These are phyloP conservation scores for Lasiodiplodia sp. DNA, from an alignment of 2,329 filamentous ascomycete genomes.

Conservation along the genomic window DNA sequence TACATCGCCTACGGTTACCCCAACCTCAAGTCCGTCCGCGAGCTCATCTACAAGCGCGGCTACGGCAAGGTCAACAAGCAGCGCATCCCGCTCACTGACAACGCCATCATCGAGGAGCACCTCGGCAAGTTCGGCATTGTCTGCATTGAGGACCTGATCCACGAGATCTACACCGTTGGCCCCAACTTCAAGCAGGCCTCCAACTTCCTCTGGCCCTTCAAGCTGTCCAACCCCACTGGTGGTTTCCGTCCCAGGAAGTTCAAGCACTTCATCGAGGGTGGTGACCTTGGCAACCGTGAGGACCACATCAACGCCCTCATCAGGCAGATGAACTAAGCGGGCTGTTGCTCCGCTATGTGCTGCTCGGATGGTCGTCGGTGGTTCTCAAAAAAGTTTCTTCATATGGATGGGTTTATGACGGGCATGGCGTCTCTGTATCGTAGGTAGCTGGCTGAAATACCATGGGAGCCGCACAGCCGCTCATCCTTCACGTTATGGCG, in stretches of 20 bases:
- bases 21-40: conserved; percentile 98
- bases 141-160: conserved; percentile 98
- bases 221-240: conserved; percentile 97
- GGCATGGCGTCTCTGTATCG: conserved; percentile 31
- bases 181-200: conserved; percentile 98
- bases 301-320: conserved; percentile 96
- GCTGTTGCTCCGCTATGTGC: conserved; percentile 27
- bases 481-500: conserved; percentile 29
- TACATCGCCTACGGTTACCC: conserved; percentile 99
- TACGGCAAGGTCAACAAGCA: conserved; percentile 99
- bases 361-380: conserved; percentile 22
- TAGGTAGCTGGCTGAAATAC: conserved; percentile 33
- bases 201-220: conserved; percentile 99
- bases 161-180: conserved; percentile 98
- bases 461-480: conserved; percentile 31
- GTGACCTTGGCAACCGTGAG: conserved; percentile 98
- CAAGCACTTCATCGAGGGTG: conserved; percentile 98
- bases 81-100: conserved; percentile 95
- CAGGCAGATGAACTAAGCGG: conserved; percentile 92
- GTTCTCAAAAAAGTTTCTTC: conserved; percentile 28
- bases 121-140: conserved; percentile 99
- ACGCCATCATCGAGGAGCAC: conserved; percentile 94
- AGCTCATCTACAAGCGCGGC: conserved; percentile 97
- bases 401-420: conserved; percentile 30
- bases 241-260: conserved; percentile 98